Conservation (phyloP, 2,329 filamentous ascomycete species). For the Geoglossum cookeanum region DNA sequence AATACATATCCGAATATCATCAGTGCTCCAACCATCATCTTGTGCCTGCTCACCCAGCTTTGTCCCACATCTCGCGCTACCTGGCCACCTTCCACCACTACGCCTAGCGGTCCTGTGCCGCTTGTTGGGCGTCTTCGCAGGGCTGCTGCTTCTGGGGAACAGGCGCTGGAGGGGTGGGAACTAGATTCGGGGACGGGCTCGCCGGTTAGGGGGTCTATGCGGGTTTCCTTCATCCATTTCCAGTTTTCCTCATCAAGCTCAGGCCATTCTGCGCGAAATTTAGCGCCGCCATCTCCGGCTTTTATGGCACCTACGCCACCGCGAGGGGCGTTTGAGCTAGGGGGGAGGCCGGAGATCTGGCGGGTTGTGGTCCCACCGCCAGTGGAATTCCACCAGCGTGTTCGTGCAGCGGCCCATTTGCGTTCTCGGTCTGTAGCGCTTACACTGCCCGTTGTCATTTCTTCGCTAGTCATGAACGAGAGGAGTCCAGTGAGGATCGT, state of each 20-base stretch:
- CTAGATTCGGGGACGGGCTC: conserved; percentile 36
- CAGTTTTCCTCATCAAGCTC: conserved; percentile 79
- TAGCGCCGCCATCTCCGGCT: conserved; percentile 77
- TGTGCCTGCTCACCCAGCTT: conserved; percentile 66
- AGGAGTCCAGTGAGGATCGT: conserved; percentile 89
- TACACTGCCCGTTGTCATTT: conserved; percentile 92
- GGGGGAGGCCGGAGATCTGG: conserved; percentile 29
- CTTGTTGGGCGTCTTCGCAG: conserved; percentile 42
- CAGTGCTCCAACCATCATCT: conserved; percentile 50
- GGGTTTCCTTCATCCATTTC: conserved; percentile 73
- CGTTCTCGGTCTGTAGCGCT: conserved; percentile 60
- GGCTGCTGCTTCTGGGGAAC: conserved; percentile 33
- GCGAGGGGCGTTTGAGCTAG: conserved; percentile 23
- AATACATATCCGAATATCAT: conserved; percentile 68
- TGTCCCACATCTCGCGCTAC: conserved; percentile 58
- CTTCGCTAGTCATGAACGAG: conserved; percentile 96
- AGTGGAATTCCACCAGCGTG: conserved; percentile 92
- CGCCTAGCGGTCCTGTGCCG: conserved; percentile 33
- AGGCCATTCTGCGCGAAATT: conserved; percentile 78
- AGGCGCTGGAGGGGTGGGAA: conserved; percentile 16
- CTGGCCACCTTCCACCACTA: conserved; percentile 62
- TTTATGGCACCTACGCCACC: conserved; percentile 50
- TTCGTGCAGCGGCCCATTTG: conserved; percentile 54
- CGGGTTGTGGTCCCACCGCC: conserved; percentile 55
- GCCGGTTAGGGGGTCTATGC: conserved; percentile 61